phyloP scores from a whole-genome alignment of 2,329 filamentous ascomycete species.

The Pestalotiopsis sp. region DNA sequence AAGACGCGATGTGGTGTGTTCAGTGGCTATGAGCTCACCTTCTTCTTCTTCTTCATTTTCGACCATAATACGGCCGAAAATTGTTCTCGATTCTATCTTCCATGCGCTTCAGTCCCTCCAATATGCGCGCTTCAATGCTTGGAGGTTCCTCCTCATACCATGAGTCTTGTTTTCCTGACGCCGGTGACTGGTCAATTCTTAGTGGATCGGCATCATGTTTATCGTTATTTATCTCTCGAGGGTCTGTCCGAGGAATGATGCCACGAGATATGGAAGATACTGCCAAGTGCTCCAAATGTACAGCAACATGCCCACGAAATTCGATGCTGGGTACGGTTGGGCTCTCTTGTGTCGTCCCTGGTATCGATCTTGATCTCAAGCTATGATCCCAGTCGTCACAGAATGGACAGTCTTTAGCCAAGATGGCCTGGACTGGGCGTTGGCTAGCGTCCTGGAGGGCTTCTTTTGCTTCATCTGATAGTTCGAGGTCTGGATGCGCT shows the following conservation, averaged over 20 bases:
- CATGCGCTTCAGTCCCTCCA: too few species aligned
- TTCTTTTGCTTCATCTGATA: not conserved
- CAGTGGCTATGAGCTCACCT: too few species aligned
- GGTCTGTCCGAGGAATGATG: not conserved
- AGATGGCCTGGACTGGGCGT: not conserved
- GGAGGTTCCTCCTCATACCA: too few species aligned
- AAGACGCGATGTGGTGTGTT: too few species aligned
- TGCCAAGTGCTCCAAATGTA: not conserved
- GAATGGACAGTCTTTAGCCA: not conserved
- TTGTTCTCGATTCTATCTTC: too few species aligned
- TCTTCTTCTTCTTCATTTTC: too few species aligned
- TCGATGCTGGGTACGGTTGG: not conserved
- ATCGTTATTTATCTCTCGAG: not conserved
- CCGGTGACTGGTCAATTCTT: not conserved
- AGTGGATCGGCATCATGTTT: not conserved
- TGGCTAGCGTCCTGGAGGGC: not conserved
- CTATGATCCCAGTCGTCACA: not conserved
- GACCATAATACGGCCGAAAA: too few species aligned
- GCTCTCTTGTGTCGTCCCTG: not conserved
- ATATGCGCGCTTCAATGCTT: too few species aligned
- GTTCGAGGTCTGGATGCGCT: not conserved
- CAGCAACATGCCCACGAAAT: not conserved
- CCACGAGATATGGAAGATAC: not conserved
- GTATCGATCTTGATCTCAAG: not conserved
- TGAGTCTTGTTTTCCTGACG: too few species aligned